Evolutionary conservation across 2,329 filamentous ascomycete genomes (phyloP), one percentile per base, ranked within the genome.

Genomic region (Aspergillus sergii): DNA sequence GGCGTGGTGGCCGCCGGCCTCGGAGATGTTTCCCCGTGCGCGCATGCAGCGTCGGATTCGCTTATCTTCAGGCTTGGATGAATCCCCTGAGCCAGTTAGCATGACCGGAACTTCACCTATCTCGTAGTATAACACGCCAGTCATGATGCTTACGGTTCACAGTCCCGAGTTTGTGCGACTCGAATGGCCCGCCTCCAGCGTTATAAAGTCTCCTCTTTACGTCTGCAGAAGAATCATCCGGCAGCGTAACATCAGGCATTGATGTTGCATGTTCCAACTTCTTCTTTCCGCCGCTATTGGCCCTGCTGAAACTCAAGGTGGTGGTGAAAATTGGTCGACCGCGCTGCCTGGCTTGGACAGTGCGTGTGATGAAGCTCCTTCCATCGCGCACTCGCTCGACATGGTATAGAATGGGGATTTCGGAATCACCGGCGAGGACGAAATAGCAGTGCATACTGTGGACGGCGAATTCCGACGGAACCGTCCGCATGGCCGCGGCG

Each of bases 371-470:
- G 77, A 94, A 99, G 58, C 91, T 94, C 64, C 90, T 89, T 10
- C 95, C 95, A 75, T 96, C 93, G 60, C 95, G 90, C 55, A 99
- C 93, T 58, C 92, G 88, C 82, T 98, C 95, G 54, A 99, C 95
- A 75, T 97, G 92, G 82, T 97, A 98, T 66, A 97, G 85, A 68
- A 98, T 91, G 36, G 95, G 94, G 21, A 95, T 90, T 64, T 91
- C 88, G 14, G 88, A 85, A 73, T 94, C 91, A 32, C 95, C 95
- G 5, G 94, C 94, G 2, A 98, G 88, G 39, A 99, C 89, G 78
- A 99, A 99, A 83, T 98, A 99, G 86, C 95, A 98, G 85, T 99
- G 95, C 91, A 96, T 97, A 75, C 91, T 94, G 83, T 99, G 95
- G 57, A 95, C 88, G 64, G 89, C 86, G 79, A 97, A 97, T 75